Conservation (phyloP, 2,329 filamentous ascomycete genomes). For the Aschersonia sp. region DNA sequence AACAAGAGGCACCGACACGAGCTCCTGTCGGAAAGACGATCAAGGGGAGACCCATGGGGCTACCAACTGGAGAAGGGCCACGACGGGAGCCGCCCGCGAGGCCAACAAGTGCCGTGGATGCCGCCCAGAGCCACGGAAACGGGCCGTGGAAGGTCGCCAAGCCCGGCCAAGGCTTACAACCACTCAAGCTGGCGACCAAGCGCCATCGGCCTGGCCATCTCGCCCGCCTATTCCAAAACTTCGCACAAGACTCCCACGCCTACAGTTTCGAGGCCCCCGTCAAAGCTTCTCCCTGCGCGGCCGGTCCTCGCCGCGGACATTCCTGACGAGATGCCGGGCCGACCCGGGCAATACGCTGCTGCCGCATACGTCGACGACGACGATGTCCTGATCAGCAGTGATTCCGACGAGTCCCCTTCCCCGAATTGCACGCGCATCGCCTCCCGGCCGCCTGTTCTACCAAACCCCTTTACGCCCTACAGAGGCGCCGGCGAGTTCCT, state of each 20-base stretch:
- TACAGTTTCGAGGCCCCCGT: conserved; percentile 17
- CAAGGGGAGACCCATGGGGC: conserved; percentile 20
- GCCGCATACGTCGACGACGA: no score
- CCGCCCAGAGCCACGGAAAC: neutral
- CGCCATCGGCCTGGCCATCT: conserved; percentile 30
- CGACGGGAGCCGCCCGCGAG: conserved; percentile 13
- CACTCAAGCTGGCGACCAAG: conserved; percentile 18
- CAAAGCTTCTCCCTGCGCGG: conserved; percentile 29
- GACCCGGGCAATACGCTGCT: no score
- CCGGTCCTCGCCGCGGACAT: conserved; percentile 22
- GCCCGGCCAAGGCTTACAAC: conserved; percentile 7
- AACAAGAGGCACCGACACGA: conserved; percentile 13
- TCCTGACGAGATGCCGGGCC: neutral
- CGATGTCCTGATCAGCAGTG: no score
- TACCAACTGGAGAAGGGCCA: conserved; percentile 14
- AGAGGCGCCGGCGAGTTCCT: neutral
- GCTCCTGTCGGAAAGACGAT: conserved; percentile 1
- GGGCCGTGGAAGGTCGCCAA: neutral
- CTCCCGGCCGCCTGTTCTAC: conserved; percentile 10
- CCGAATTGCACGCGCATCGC: conserved; percentile 6
- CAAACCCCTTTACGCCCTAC: conserved; percentile 15
- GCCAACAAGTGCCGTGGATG: conserved; percentile 7
- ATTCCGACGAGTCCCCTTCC: neutral
- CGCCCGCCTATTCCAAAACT: conserved; percentile 13
- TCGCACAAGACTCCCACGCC: conserved; percentile 8